These are phyloP conservation scores for Trichosporon coremiiforme DNA, from an alignment of 1,284 basidiomycete species.

Conservation along the genomic window DNA sequence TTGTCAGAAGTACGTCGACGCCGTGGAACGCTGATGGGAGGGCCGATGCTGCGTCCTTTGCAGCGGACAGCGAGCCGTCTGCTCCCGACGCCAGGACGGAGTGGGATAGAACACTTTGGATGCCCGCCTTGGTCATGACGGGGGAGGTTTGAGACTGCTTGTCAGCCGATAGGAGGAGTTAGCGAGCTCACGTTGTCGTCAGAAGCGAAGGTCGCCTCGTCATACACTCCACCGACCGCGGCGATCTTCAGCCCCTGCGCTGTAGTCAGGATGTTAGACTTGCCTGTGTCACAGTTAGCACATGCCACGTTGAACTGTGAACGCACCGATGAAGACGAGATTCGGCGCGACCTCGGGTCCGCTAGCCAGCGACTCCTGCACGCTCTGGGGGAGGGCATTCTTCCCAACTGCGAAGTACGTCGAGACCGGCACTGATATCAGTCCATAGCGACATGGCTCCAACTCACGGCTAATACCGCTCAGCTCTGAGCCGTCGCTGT, in stretches of 20 bases:
- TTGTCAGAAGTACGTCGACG: slow-evolving; percentile 80
- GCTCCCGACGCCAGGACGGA: slow-evolving; percentile 51
- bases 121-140: slow-evolving; percentile 69
- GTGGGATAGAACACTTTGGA: slow-evolving; percentile 65
- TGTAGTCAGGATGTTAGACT: slow-evolving; percentile 78
- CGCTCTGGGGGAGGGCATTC: slow-evolving; percentile 67
- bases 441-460: background rate
- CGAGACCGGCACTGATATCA: slow-evolving; percentile 70
- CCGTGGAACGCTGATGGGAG: slow-evolving; percentile 60
- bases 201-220: slow-evolving; percentile 62
- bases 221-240: slow-evolving; percentile 76
- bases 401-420: slow-evolving; percentile 91
- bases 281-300: slow-evolving; percentile 61
- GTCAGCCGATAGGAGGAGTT: background rate
- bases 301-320: too few species aligned
- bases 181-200: slow-evolving; percentile 17
- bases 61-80: slow-evolving; percentile 61
- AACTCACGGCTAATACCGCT: slow-evolving; percentile 52
- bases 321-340: slow-evolving; percentile 79
- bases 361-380: slow-evolving; percentile 73
- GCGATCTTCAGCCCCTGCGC: slow-evolving; percentile 81
- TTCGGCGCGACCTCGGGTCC: slow-evolving; percentile 78
- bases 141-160: slow-evolving; percentile 68
- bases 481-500: slow-evolving; percentile 59
- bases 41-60: slow-evolving; percentile 69